These are phyloP conservation scores for Amanita muscaria DNA, from an alignment of 768 basidiomycete species.

Conservation along the genomic window DNA sequence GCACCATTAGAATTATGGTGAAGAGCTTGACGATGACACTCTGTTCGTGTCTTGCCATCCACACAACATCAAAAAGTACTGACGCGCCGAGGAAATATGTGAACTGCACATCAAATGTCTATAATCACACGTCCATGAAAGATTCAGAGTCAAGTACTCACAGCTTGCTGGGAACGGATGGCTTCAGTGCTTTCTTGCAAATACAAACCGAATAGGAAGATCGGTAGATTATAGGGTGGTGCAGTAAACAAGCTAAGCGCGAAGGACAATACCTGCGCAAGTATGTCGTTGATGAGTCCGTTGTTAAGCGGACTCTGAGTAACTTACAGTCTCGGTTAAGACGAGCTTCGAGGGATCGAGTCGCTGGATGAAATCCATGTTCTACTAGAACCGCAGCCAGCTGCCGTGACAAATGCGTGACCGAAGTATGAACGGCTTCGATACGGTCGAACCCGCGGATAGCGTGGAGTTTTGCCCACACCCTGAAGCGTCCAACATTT, in stretches of 20 bases:
- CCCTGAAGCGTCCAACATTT: slow-evolving; percentile 44
- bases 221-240: slow-evolving; percentile 73
- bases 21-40: slow-evolving; percentile 47
- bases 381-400: not conserved
- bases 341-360: slow-evolving; percentile 69
- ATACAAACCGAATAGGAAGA: slow-evolving; percentile 72
- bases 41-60: slow-evolving; percentile 52
- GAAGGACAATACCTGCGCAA: slow-evolving; percentile 51
- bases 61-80: slow-evolving; percentile 59
- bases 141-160: slow-evolving; percentile 25
- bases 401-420: not conserved
- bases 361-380: slow-evolving; percentile 59
- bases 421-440: slow-evolving; percentile 20
- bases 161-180: slow-evolving; percentile 53
- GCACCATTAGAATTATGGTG: slow-evolving; percentile 42
- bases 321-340: slow-evolving; percentile 47
- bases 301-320: not conserved
- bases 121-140: slow-evolving; percentile 5
- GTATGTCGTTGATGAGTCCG: not conserved
- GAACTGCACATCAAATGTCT: slow-evolving; percentile 38
- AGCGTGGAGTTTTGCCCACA: slow-evolving; percentile 87
- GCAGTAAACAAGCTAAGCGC: slow-evolving; percentile 42
- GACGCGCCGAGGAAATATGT: slow-evolving; percentile 54
- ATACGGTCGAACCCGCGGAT: slow-evolving; percentile 84
- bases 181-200: slow-evolving; percentile 64